Conservation (phyloP, 2,329 filamentous ascomycete species). For the Cercospora sp. region DNA sequence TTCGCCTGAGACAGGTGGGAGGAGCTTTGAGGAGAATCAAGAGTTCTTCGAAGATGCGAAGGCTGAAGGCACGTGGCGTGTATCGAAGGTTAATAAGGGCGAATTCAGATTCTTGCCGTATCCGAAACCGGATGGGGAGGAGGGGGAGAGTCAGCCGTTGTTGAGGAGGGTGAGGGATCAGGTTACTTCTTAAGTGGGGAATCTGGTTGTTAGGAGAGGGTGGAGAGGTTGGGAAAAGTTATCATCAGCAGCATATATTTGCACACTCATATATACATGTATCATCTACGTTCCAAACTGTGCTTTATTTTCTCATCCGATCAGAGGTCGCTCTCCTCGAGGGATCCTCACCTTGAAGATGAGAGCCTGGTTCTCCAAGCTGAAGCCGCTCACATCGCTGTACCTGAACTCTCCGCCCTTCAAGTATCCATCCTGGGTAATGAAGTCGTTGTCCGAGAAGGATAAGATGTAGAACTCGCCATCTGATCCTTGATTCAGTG, state of each 20-base stretch:
- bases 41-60: constrained; percentile 57
- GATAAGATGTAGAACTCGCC: constrained; percentile 68
- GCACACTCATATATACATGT: background rate
- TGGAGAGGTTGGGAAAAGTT: no score
- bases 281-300: background rate
- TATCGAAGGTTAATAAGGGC: constrained; percentile 54
- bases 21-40: constrained; percentile 62
- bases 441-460: constrained; percentile 72
- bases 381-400: constrained; percentile 57
- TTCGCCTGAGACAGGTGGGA: constrained; percentile 57
- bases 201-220: no score
- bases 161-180: constrained; percentile 49
- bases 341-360: constrained; percentile 61
- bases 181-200: no score
- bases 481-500: constrained; percentile 43
- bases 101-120: constrained; percentile 52
- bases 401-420: constrained; percentile 59
- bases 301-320: no score
- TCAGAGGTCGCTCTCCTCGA: constrained; percentile 31
- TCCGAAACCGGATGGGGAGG: constrained; percentile 40
- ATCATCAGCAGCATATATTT: no score
- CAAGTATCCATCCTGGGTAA: constrained; percentile 67
- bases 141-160: constrained; percentile 50
- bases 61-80: constrained; percentile 55
- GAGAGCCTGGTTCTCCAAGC: constrained; percentile 62